Evolutionary conservation across 2,329 filamentous ascomycete genomes (phyloP).

Genomic region (Neonectria magnoliae): DNA sequence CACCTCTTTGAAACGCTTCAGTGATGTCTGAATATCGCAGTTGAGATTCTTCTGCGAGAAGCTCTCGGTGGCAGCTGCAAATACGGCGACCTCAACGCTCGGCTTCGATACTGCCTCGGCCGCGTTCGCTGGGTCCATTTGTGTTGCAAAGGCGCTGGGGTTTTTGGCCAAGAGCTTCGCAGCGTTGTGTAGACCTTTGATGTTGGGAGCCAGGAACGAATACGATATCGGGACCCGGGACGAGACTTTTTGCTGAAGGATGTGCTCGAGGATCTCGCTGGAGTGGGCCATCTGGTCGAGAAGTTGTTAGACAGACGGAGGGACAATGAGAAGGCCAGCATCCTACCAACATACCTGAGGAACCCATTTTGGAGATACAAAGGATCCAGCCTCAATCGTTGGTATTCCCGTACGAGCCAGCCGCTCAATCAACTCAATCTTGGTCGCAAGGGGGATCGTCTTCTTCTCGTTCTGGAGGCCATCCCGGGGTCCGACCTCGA

Average conservation of each 20-base stretch:
- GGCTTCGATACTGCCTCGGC: constrained; percentile 55
- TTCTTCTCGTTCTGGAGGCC: constrained; percentile 88
- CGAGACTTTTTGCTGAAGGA: constrained; percentile 67
- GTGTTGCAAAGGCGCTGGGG: constrained; percentile 60
- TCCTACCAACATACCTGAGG: constrained; percentile 70
- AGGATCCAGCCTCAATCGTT: constrained; percentile 83
- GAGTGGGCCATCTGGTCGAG: constrained; percentile 78
- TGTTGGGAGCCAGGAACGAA: constrained; percentile 84
- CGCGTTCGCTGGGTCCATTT: constrained; percentile 55
- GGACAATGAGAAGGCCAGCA: not conserved
- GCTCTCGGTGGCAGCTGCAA: constrained; percentile 82
- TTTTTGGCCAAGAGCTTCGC: constrained; percentile 62
- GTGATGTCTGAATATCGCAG: constrained; percentile 78
- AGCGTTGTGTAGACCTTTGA: constrained; percentile 75
- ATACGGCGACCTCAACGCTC: constrained; percentile 78
- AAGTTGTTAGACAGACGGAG: constrained; percentile 21
- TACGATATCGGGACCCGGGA: constrained; percentile 72
- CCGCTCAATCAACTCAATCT: constrained; percentile 78
- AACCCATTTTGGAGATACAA: constrained; percentile 86
- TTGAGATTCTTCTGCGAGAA: constrained; percentile 87
- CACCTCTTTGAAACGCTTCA: constrained; percentile 75
- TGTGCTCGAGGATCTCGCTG: constrained; percentile 75
- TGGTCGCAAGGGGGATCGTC: constrained; percentile 74
- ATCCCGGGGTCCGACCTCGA: constrained; percentile 87
- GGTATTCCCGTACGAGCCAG: constrained; percentile 74